Conservation (phyloP, 192 early-diverging fungal genomes). For the Podila minutissima region DNA sequence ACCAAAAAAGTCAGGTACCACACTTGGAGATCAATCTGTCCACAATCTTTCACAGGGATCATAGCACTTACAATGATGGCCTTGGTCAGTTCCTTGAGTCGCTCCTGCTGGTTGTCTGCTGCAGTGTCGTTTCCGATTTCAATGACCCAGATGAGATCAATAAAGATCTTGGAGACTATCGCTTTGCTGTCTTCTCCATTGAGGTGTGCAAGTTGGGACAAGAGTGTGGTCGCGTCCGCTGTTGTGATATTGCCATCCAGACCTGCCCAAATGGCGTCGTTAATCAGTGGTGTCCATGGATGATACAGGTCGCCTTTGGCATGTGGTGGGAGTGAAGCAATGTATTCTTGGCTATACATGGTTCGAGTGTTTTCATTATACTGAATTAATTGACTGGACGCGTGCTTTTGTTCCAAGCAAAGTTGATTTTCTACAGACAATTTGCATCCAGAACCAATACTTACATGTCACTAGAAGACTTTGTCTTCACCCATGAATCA, state of each 20-base stretch:
- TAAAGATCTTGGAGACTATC: constrained; percentile 19
- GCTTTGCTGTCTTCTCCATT: not conserved
- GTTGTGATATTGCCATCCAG: not conserved
- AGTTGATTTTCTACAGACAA: not conserved
- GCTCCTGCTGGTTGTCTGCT: not conserved
- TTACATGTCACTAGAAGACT: not conserved
- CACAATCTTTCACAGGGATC: too few relatives aligned
- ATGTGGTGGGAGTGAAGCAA: not conserved
- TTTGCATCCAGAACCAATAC: constrained; percentile 5
- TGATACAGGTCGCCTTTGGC: not conserved
- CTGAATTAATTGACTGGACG: not conserved
- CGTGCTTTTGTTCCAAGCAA: too few relatives aligned
- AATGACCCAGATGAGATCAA: constrained; percentile 41
- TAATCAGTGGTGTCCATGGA: not conserved
- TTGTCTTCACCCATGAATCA: constrained; percentile 2
- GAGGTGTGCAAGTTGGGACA: not conserved
- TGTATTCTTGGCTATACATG: not conserved
- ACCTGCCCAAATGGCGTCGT: not conserved
- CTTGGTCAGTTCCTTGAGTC: constrained; percentile 10
- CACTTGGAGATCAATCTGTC: not conserved
- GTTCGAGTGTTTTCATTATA: not conserved
- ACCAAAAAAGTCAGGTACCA: not conserved
- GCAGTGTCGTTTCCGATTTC: constrained; percentile 26
- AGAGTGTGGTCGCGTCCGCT: constrained; percentile 9
- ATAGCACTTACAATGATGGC: constrained; percentile 31